Evolutionary conservation across 257 asterid genomes (phyloP), one percentile per base, ranked within the genome.

Genomic region (Solanum habrochaites): DNA sequence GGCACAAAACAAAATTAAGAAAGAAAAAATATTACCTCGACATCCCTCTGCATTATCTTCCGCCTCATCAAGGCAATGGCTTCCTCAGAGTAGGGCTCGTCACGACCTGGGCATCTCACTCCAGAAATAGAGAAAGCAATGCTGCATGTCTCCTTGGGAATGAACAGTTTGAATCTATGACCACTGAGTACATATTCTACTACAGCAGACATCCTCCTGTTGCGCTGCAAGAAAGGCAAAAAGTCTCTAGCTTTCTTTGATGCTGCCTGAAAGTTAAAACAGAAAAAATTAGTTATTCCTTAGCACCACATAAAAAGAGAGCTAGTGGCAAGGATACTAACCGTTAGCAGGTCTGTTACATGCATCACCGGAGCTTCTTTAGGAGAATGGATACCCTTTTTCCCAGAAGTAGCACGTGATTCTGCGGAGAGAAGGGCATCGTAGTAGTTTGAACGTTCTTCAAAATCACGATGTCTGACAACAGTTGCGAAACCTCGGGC

Each of bases 11-110:
- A 42, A 56, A 71, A 25, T 1, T 45, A 75, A 78, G 85, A 40
- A 39, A 67, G 23, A 86, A 85, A 37, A 2, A 6, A 56, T 86
- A 37, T 39, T 92, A 95, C 99, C 97, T 97, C 99, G 3, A 96
- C 98, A 91, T 97, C 99, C 94, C 98, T 97, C 94, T 97, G 99
- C 99, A 97, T 96, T 89, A 97, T 96, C 91, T 93, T 96, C 88
- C 98, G 90, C 92, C 99, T 93, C 99, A 97, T 96, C 72, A 97
- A 91, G 27, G 99, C 98, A 91, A 97, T 96, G 85, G 99, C 99
- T 86, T 95, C 99, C 6, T 97, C 97, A 71, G 99, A 96, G 86
- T 89, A 95, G 27, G 97, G 98, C 89, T 97, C 99, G 27, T 89
- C 95, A 56, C 99, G 99, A 70, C 98, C 99, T 8, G 99, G 99